Evolutionary conservation across 2,329 filamentous ascomycete genomes (phyloP).

Genomic region (Aspergillus pseudonomiae): DNA sequence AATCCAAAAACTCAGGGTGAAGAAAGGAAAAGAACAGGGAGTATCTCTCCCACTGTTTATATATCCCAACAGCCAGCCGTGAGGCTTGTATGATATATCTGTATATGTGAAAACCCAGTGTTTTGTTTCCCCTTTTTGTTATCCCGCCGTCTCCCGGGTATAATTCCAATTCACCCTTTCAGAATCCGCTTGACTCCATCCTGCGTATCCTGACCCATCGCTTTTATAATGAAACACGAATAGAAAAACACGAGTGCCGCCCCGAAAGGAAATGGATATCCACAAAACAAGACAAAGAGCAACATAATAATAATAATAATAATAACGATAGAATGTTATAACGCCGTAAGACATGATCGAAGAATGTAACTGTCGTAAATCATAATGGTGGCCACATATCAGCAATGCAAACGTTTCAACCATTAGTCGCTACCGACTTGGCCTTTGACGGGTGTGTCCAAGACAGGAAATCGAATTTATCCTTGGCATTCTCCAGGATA

Average conservation of each 20-base stretch:
- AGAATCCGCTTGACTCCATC: slow-evolving; percentile 10
- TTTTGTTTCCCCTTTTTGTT: not conserved
- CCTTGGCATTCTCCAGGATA: slow-evolving; percentile 46
- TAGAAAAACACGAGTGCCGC: slow-evolving; percentile 13
- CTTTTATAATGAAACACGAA: slow-evolving; percentile 8
- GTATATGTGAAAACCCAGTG: slow-evolving; percentile 7
- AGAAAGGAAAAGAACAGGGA: slow-evolving; percentile 3
- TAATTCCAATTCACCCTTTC: not conserved
- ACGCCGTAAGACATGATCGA: slow-evolving; percentile 4
- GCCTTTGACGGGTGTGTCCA: slow-evolving; percentile 53
- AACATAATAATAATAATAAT: not conserved
- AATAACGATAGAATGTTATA: slow-evolving; percentile 5
- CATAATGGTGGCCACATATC: slow-evolving; percentile 17
- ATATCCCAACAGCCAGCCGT: slow-evolving; percentile 2
- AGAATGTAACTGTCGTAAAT: slow-evolving; percentile 21
- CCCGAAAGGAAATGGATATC: slow-evolving; percentile 10
- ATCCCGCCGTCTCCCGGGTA: not conserved
- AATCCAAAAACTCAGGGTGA: slow-evolving; percentile 1
- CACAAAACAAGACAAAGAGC: slow-evolving; percentile 3
- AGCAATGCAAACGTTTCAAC: slow-evolving; percentile 23
- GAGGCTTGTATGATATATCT: slow-evolving; percentile 9
- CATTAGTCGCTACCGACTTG: slow-evolving; percentile 42
- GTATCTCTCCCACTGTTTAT: not conserved
- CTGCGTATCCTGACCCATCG: slow-evolving; percentile 8
- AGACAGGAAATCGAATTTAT: slow-evolving; percentile 56